A percentile compares a stretch with the other conserved stretches of the same genome.
Conservation (phyloP, 805 yeast species). For the Cyberlindnera veronae region DNA sequence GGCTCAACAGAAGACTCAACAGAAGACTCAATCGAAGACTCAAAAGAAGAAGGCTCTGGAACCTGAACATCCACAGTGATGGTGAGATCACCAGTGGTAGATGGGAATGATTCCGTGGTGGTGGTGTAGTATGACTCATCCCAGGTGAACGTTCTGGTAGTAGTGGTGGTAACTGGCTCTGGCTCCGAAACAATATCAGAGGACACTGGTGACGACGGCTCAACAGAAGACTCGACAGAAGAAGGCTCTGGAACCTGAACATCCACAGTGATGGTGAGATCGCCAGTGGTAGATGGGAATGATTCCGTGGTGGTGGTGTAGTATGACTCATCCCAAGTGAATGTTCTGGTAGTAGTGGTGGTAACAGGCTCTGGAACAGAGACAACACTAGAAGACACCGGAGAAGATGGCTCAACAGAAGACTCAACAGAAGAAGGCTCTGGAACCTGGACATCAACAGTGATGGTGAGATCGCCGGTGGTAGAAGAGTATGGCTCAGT, state of each 20-base stretch:
- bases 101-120: constrained; percentile 10
- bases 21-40: background rate
- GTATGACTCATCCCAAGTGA: background rate
- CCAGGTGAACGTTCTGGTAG: constrained; percentile 1
- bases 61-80: constrained; percentile 12
- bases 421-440: background rate
- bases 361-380: background rate
- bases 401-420: background rate
- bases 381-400: background rate
- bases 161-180: background rate
- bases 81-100: constrained; percentile 7
- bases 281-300: constrained; percentile 7
- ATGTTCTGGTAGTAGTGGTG: background rate
- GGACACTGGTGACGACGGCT: background rate
- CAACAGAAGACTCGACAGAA: background rate
- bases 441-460: constrained; percentile 14
- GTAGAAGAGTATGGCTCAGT: constrained; percentile 7
- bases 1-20: background rate
- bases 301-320: constrained; percentile 9
- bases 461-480: constrained; percentile 10
- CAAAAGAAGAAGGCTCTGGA: constrained; percentile 5
- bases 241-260: constrained; percentile 12
- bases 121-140: constrained; percentile 1
- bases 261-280: constrained; percentile 9
- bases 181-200: background rate